These are phyloP conservation scores for Hypoxylon subgilvum DNA, from an alignment of 495 filamentous ascomycete species.

Conservation along the genomic window DNA sequence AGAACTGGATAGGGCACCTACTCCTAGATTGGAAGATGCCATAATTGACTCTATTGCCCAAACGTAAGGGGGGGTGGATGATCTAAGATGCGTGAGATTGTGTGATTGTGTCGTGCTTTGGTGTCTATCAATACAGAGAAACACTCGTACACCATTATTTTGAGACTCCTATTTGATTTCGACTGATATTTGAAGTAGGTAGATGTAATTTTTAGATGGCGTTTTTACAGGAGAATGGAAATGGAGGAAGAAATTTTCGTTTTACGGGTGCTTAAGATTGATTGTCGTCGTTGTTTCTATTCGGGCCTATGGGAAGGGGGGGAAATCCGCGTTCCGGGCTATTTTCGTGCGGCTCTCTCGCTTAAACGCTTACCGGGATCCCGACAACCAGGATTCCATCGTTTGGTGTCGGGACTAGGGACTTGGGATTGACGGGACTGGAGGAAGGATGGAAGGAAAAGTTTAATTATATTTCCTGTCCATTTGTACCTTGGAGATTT, in stretches of 20 bases:
- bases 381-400: conserved; percentile 29
- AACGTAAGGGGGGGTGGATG: too few relatives aligned
- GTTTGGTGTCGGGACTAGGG: too few relatives aligned
- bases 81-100: too few relatives aligned
- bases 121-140: conserved; percentile 3
- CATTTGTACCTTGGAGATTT: too few relatives aligned
- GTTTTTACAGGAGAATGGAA: background rate
- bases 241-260: background rate
- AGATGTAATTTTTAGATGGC: background rate
- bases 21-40: too few relatives aligned
- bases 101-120: too few relatives aligned
- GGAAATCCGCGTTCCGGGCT: conserved; percentile 18
- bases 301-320: background rate
- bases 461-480: too few relatives aligned
- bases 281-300: conserved; percentile 6
- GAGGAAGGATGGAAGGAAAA: too few relatives aligned
- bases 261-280: background rate
- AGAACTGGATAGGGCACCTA: background rate
- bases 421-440: too few relatives aligned
- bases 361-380: conserved; percentile 24
- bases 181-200: background rate
- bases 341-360: conserved; percentile 36
- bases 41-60: too few relatives aligned
- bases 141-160: background rate
- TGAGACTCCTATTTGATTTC: background rate